phyloP scores from a whole-genome alignment of 495 filamentous ascomycete genomes.

The Penicillium canariense region DNA sequence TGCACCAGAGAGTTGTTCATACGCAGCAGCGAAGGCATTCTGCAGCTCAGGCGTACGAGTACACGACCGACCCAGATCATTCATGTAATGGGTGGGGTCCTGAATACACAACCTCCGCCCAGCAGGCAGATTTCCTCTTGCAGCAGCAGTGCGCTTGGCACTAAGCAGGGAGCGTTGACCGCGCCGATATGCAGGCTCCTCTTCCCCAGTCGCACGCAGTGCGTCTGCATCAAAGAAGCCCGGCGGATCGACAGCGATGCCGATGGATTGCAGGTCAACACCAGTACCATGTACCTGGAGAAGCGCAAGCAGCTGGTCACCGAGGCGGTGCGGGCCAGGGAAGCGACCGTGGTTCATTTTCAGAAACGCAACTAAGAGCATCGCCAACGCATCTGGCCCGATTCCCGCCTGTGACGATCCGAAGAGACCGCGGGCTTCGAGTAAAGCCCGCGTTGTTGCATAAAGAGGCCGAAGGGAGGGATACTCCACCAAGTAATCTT shows the following conservation, averaged over 20 bases:
- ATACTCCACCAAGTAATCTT: slow-evolving; percentile 46
- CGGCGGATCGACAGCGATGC: slow-evolving; percentile 52
- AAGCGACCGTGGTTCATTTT: slow-evolving; percentile 41
- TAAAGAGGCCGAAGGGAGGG: slow-evolving; percentile 52
- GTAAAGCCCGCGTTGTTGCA: slow-evolving; percentile 41
- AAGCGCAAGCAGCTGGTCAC: slow-evolving; percentile 47
- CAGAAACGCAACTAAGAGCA: slow-evolving; percentile 56
- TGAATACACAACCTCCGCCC: slow-evolving; percentile 51
- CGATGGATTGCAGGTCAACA: slow-evolving; percentile 43
- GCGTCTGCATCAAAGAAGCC: slow-evolving; percentile 36
- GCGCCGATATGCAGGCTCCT: slow-evolving; percentile 27
- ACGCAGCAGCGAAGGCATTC: slow-evolving; percentile 21
- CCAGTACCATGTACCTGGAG: slow-evolving; percentile 47
- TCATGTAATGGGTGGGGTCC: slow-evolving; percentile 56
- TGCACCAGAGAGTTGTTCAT: slow-evolving; percentile 19
- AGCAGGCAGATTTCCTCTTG: slow-evolving; percentile 24
- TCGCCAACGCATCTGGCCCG: slow-evolving; percentile 49
- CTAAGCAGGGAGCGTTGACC: slow-evolving; percentile 42
- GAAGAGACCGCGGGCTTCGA: slow-evolving; percentile 48
- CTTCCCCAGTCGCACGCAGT: slow-evolving; percentile 4
- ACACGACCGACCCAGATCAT: slow-evolving; percentile 52
- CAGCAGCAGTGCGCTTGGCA: slow-evolving; percentile 32
- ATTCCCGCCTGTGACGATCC: slow-evolving; percentile 44
- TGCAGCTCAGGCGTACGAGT: slow-evolving; percentile 34
- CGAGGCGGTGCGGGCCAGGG: slow-evolving; percentile 25